Evolutionary conservation across 2,329 filamentous ascomycete species (phyloP), one percentile per base, ranked within the genome.

Genomic region (Ceratocystis smalleyi): DNA sequence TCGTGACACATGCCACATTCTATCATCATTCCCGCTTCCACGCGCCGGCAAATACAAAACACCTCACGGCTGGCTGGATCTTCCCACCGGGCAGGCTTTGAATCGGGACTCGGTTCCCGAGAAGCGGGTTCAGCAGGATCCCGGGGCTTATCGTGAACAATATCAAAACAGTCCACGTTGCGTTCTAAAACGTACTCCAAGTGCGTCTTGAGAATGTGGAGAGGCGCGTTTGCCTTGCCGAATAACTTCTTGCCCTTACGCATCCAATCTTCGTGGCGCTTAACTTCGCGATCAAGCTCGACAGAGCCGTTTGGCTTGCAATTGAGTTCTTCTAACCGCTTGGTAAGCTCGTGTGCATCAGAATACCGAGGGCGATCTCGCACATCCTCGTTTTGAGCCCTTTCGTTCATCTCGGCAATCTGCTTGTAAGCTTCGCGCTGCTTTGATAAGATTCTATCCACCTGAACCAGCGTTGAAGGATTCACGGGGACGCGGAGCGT

Each of bases 231-330:
- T 1, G 94, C 94, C 74, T 99, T 99, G 62, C 94, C 94, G 71
- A 99, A 99, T 0, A 99, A 77, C 73, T 96, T 96, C 77, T 99
- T 99, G 61, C 94, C 94, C 71, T 90, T 90, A 40, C 94, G 83
- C 92, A 99, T 99, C 94, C 94, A 99, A 73, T 99, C 94, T 72
- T 99, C 94, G 69, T 97, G 94, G 6, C 89, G 85, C 72, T 94
- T 95, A 68, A 94, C 88, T 73, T 97, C 91, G 68, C 90, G 91
- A 72, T 99, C 94, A 3, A 99, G 81, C 70, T 99, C 94, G 43
- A 95, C 81, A 0, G 92, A 95, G 1, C 94, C 94, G 49, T 83
- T 83, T 0, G 94, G 94, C 71, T 96, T 96, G 68, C 90, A 95
- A 70, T 96, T 95, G 8, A 97, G 80, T 63, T 94, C 89, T 65